Percentiles rank a stretch among this genome's conserved stretches.
phyloP scores from a whole-genome alignment of 768 basidiomycete genomes.

The Daedaleopsis nitida region DNA sequence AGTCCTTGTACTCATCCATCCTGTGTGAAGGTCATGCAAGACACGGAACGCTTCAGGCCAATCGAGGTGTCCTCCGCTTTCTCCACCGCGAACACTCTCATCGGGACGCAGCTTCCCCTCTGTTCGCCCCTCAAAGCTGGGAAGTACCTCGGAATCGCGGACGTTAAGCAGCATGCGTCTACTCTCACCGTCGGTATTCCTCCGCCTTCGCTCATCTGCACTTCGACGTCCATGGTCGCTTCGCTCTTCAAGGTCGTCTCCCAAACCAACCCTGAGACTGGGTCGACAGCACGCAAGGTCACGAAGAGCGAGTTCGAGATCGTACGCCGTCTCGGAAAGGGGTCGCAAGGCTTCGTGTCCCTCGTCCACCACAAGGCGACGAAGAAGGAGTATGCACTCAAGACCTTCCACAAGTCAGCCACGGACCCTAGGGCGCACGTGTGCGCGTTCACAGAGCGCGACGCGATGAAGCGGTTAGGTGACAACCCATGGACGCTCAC shows the following conservation, averaged over 20 bases:
- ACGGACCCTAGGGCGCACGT: not conserved
- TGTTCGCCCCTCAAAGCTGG: not conserved
- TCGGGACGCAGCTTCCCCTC: not conserved
- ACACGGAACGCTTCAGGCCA: slow-evolving; percentile 3
- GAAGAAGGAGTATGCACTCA: slow-evolving; percentile 17
- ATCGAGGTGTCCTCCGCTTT: not conserved
- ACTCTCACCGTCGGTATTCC: not conserved
- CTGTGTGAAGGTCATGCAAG: not conserved
- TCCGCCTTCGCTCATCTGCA: not conserved
- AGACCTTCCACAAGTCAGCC: slow-evolving; percentile 18
- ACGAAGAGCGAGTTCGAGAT: slow-evolving; percentile 17
- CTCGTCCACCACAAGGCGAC: slow-evolving; percentile 17
- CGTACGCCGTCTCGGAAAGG: slow-evolving; percentile 17
- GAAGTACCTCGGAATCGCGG: not conserved
- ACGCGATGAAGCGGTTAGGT: slow-evolving; percentile 2
- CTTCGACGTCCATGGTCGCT: not conserved
- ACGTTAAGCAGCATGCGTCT: not conserved
- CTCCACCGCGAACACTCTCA: not conserved
- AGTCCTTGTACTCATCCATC: no score
- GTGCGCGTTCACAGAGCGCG: slow-evolving; percentile 5
- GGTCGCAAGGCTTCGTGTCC: slow-evolving; percentile 19
- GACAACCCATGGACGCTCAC: slow-evolving; percentile 3
- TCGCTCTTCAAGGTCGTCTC: slow-evolving; percentile 2
- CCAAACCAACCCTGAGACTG: not conserved
- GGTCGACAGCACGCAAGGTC: not conserved